Conservation (phyloP, 2,329 filamentous ascomycete genomes). For the Colletotrichum paranaense region DNA sequence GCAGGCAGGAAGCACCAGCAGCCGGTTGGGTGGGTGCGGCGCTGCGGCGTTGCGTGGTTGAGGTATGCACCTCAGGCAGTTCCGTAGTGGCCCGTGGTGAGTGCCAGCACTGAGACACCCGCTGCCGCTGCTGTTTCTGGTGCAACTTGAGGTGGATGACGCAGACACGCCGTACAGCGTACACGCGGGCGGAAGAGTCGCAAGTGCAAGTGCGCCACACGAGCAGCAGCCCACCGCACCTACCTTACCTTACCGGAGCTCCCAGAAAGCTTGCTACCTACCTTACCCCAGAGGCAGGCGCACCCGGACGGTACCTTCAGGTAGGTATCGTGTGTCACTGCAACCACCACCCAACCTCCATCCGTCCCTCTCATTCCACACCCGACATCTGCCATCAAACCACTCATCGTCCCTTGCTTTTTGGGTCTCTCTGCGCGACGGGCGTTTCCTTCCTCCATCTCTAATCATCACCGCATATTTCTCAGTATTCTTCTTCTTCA, state of each 20-base stretch:
- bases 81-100: too few species aligned
- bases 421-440: neutral
- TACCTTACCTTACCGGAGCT: constrained; percentile 26
- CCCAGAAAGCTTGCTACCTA: constrained; percentile 15
- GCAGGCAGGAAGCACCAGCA: constrained; percentile 1
- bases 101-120: constrained; percentile 1
- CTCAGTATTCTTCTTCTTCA: neutral
- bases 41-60: neutral
- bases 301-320: neutral
- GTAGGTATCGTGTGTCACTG: constrained; percentile 3
- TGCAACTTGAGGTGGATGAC: constrained; percentile 25
- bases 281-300: neutral
- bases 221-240: constrained; percentile 15
- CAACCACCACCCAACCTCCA: constrained; percentile 16
- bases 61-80: neutral
- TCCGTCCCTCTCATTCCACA: neutral
- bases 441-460: too few species aligned
- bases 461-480: neutral
- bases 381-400: neutral
- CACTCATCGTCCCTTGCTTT: neutral
- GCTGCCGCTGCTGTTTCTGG: constrained; percentile 1
- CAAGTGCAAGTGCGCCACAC: constrained; percentile 20
- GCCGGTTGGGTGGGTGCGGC: neutral
- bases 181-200: constrained; percentile 6
- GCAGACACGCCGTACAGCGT: constrained; percentile 16